phyloP scores from a whole-genome alignment of 257 asterid species.

The Solanum bukasovii region DNA sequence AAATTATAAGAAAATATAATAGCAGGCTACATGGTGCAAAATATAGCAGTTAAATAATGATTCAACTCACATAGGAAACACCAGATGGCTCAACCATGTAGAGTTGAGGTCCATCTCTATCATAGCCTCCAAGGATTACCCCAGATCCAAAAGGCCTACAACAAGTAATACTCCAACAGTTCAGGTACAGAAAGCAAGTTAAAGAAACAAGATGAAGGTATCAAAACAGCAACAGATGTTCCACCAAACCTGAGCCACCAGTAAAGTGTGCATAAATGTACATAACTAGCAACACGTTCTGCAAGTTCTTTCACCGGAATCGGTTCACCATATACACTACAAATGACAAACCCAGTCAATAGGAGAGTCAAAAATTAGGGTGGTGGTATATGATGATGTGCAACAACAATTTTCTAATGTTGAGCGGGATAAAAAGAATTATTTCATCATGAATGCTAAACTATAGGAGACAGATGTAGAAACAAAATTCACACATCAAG shows the following conservation, averaged over 20 bases:
- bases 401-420: background rate
- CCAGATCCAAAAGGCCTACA: conserved; percentile 93
- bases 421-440: background rate
- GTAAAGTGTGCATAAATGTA: conserved; percentile 86
- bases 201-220: background rate
- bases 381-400: background rate
- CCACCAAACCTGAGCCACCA: conserved; percentile 93
- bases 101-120: conserved; percentile 88
- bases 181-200: conserved; percentile 4
- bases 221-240: background rate
- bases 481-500: background rate
- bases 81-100: conserved; percentile 95
- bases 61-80: conserved; percentile 59
- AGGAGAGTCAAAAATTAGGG: background rate
- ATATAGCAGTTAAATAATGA: background rate
- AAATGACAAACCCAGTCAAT: background rate
- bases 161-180: background rate
- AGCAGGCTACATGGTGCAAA: background rate
- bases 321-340: conserved; percentile 72
- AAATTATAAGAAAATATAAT: background rate
- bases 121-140: conserved; percentile 86
- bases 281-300: conserved; percentile 88
- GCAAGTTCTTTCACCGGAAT: conserved; percentile 92
- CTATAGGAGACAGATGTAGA: background rate
- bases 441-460: background rate